Evolutionary conservation across 225 moss, liverwort and hornwort genomes (phyloP), one percentile per base, ranked within the genome.

Genomic region (Bryoerythrophyllum caledonicum): DNA sequence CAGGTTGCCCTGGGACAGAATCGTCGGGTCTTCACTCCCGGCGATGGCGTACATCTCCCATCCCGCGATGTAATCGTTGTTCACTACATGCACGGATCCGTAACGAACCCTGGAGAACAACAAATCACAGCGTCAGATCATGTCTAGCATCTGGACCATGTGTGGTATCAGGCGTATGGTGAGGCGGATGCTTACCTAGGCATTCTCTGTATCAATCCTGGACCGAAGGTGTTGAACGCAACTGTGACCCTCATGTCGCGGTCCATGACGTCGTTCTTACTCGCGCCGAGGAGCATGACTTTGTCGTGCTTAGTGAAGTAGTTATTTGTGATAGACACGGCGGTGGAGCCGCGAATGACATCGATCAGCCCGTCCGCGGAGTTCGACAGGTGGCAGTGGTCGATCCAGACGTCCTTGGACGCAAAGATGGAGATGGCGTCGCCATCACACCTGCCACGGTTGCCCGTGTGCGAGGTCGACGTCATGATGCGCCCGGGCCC

Each of bases 401-500:
- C 80, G 19, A 75, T 64, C 80, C 75, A 80, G 40, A 80, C 57
- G 2, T 75, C 2, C 70, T 28, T 71, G 15, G 80, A 80, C 0
- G 75, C 1, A 28, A 75, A 80, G 38, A 75, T 58, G 49, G 75
- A 75, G 65, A 75, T 75, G 11, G 75, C 64, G 27, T 80, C 80
- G 0, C 80, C 75, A 6, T 80, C 80, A 7, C 70, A 67, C 10
- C 19, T 63, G 0, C 90, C 89, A 0, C 87, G 78, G 20, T 88
- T 75, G 63, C 86, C 64, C 64, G 79, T n/a, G 58, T 57, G 56
- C 0, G 27, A 28, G 10, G 62, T 4, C 0, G 92, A 94, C 46
- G 86, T 89, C 72, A 86, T 86, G 38, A 92, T 63, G 13, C 72
- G 62, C 0, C 75, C 90, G 1, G 90, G 92, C 5, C 89, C 89